Evolutionary conservation across 352 stramenopile genomes (phyloP).

Genomic region (Pelagophyceae sp.): DNA sequence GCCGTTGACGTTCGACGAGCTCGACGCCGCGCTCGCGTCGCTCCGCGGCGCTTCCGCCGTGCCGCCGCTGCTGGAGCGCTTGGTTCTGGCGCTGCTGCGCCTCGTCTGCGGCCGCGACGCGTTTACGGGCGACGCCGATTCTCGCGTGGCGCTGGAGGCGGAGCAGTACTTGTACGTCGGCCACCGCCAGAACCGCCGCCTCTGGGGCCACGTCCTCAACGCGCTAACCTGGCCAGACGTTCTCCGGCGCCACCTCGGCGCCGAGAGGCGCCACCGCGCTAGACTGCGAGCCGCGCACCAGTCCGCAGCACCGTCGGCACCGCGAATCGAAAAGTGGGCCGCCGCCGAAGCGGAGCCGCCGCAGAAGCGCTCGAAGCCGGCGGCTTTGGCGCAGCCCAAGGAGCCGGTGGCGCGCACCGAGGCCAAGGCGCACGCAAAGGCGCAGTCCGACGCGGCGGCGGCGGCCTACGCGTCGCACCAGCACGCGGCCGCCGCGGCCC

Average conservation of each 20-base stretch:
- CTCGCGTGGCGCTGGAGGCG: neutral
- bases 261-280: neutral
- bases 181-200: slow-evolving; percentile 8
- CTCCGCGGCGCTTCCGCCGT: neutral
- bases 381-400: neutral
- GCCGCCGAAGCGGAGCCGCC: too few species aligned
- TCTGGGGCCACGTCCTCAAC: slow-evolving; percentile 17
- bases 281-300: neutral
- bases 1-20: neutral
- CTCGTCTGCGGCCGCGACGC: slow-evolving; percentile 12
- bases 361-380: too few species aligned
- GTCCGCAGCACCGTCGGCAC: too few species aligned
- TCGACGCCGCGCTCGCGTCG: neutral
- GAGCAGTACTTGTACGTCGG: neutral
- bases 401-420: too few species aligned
- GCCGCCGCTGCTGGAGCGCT: slow-evolving; percentile 2
- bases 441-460: too few species aligned
- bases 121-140: neutral
- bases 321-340: neutral
- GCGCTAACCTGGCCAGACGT: slow-evolving; percentile 15
- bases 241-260: slow-evolving; percentile 1
- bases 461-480: too few species aligned
- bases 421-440: neutral
- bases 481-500: too few species aligned
- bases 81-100: neutral